Percentiles rank a stretch among this genome's conserved stretches.
These are phyloP conservation scores for Hygrocybe coccinea DNA, from an alignment of 768 basidiomycete species.

Conservation along the genomic window DNA sequence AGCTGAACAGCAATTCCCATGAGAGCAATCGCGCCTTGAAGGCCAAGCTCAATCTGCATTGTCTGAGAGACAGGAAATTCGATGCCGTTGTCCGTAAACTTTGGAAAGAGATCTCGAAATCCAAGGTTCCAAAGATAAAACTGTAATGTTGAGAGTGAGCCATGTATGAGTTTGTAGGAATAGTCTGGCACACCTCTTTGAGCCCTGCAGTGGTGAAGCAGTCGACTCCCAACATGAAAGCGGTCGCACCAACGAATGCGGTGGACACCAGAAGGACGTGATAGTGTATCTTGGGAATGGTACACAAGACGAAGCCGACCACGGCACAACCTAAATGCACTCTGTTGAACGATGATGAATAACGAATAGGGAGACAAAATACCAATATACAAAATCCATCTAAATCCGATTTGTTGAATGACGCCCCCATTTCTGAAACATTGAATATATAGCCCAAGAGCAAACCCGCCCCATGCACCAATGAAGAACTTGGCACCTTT, in stretches of 20 bases:
- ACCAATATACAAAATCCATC: conserved; percentile 92
- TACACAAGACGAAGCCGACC: conserved; percentile 75
- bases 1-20: conserved; percentile 90
- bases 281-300: conserved; percentile 82
- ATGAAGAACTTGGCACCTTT: conserved; percentile 80
- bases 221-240: conserved; percentile 89
- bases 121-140: conserved; percentile 97
- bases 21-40: conserved; percentile 76
- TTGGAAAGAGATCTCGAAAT: conserved; percentile 73
- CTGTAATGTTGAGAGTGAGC: conserved; percentile 35
- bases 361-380: conserved; percentile 11
- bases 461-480: conserved; percentile 83
- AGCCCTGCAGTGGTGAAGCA: conserved; percentile 88
- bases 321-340: conserved; percentile 58
- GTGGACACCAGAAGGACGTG: conserved; percentile 83
- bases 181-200: conserved; percentile 64
- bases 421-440: conserved; percentile 79
- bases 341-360: conserved; percentile 15
- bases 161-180: conserved; percentile 13
- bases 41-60: conserved; percentile 90
- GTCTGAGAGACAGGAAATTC: conserved; percentile 81
- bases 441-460: conserved; percentile 82
- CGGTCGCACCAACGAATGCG: conserved; percentile 83
- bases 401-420: conserved; percentile 67
- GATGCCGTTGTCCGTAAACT: conserved; percentile 61